These are phyloP conservation scores for Circinella umbellata DNA, from an alignment of 371 early-diverging fungal species.

Conservation along the genomic window DNA sequence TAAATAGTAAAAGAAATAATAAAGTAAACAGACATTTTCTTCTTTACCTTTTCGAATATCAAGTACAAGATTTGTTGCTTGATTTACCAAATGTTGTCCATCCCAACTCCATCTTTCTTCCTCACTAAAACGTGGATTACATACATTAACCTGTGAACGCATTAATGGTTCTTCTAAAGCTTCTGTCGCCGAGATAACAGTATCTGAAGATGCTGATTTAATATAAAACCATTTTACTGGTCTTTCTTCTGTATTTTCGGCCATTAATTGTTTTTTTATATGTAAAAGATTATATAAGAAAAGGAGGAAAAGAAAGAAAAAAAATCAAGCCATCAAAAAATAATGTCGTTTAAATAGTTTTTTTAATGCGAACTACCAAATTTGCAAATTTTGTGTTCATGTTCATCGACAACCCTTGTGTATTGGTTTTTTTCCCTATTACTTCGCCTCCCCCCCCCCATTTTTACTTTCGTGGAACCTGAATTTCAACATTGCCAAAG, in stretches of 20 bases:
- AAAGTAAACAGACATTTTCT: no score
- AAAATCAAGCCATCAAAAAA: neutral
- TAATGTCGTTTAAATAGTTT: neutral
- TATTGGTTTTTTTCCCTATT: neutral
- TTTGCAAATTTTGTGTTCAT: neutral
- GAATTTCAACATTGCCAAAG: no score
- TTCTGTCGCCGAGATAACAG: conserved; percentile 36
- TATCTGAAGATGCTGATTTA: conserved; percentile 36
- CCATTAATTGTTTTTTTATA: neutral
- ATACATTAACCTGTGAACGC: conserved; percentile 47
- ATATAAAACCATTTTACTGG: conserved; percentile 46
- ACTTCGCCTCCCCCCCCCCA: neutral
- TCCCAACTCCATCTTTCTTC: conserved; percentile 53
- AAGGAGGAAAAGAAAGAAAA: conserved; percentile 11
- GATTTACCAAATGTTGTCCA: conserved; percentile 42
- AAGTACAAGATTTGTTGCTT: conserved; percentile 45
- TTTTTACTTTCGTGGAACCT: no score
- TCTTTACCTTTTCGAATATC: conserved; percentile 53
- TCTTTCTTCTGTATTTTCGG: neutral
- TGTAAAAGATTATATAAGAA: neutral
- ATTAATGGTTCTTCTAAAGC: conserved; percentile 10
- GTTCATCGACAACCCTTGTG: conserved; percentile 6
- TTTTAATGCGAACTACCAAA: neutral
- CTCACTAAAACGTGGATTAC: conserved; percentile 32
- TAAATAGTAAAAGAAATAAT: no score